phyloP scores from a whole-genome alignment of 192 early-diverging fungal species.

The Coemansia sp. region DNA sequence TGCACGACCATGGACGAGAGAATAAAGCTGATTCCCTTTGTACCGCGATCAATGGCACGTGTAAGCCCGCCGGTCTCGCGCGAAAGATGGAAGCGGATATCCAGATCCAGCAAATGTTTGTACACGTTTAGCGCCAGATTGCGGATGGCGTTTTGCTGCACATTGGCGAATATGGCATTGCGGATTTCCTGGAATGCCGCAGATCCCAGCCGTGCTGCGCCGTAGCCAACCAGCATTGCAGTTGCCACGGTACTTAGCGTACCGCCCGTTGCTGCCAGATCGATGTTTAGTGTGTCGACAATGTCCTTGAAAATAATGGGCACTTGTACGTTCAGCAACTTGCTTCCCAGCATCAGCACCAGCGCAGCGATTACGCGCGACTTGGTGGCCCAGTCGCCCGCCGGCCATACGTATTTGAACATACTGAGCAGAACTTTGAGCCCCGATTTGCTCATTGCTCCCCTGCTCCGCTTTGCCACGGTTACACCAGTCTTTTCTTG shows the following conservation, averaged over 20 bases:
- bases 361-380: slow-evolving; percentile 83
- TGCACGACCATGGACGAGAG: slow-evolving; percentile 95
- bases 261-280: slow-evolving; percentile 56
- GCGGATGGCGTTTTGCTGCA: slow-evolving; percentile 92
- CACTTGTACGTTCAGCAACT: slow-evolving; percentile 88
- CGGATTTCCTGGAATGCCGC: slow-evolving; percentile 82
- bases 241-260: slow-evolving; percentile 77
- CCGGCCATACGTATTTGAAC: slow-evolving; percentile 86
- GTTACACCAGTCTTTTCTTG: background rate
- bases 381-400: slow-evolving; percentile 78
- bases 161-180: slow-evolving; percentile 90
- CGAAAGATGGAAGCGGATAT: slow-evolving; percentile 87
- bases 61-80: slow-evolving; percentile 96
- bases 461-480: slow-evolving; percentile 12
- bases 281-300: slow-evolving; percentile 80
- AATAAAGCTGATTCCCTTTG: slow-evolving; percentile 94
- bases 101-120: slow-evolving; percentile 82
- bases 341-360: slow-evolving; percentile 76
- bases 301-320: slow-evolving; percentile 94
- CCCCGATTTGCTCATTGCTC: slow-evolving; percentile 48
- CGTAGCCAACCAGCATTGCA: slow-evolving; percentile 94
- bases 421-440: slow-evolving; percentile 69
- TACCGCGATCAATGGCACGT: slow-evolving; percentile 93
- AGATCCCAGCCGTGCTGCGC: slow-evolving; percentile 82
- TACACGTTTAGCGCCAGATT: slow-evolving; percentile 84